phyloP scores from a whole-genome alignment of 495 filamentous ascomycete genomes.

The Trichocladium uniseriatum region DNA sequence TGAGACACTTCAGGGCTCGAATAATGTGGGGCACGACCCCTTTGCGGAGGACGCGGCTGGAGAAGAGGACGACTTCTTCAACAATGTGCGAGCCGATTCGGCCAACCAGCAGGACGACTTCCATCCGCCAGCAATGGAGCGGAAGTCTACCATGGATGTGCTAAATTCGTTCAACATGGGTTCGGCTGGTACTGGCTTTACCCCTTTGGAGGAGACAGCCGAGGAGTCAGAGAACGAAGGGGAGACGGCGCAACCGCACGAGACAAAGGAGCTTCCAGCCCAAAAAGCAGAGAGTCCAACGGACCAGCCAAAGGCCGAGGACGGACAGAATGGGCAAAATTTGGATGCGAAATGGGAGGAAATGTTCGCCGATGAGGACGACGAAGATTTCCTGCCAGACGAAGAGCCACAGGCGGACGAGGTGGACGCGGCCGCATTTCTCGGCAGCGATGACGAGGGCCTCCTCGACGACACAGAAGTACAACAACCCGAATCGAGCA shows the following conservation, averaged over 20 bases:
- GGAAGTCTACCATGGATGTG: constrained; percentile 53
- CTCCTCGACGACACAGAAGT: constrained; percentile 52
- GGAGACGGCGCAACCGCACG: constrained; percentile 6
- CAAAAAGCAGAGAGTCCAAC: not conserved
- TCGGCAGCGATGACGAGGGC: constrained; percentile 64
- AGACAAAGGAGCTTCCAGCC: not conserved
- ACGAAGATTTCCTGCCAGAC: constrained; percentile 49
- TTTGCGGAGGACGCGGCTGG: constrained; percentile 33
- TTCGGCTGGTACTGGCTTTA: constrained; percentile 18
- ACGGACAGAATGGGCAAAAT: constrained; percentile 44
- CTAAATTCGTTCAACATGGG: constrained; percentile 28
- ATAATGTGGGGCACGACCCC: constrained; percentile 12
- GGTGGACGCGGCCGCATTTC: constrained; percentile 47
- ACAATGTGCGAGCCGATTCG: constrained; percentile 25
- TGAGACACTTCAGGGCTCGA: not conserved
- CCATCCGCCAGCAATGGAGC: constrained; percentile 31
- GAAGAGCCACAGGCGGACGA: constrained; percentile 31
- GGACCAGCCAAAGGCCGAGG: constrained; percentile 20
- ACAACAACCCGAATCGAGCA: constrained; percentile 9
- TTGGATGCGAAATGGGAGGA: constrained; percentile 76
- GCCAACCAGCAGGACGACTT: constrained; percentile 10
- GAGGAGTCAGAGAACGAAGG: constrained; percentile 22
- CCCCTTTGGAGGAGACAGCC: constrained; percentile 26
- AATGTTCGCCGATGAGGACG: constrained; percentile 71
- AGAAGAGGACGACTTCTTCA: constrained; percentile 47